phyloP scores from a whole-genome alignment of 192 early-diverging fungal species.

The Coemansia sp. region DNA sequence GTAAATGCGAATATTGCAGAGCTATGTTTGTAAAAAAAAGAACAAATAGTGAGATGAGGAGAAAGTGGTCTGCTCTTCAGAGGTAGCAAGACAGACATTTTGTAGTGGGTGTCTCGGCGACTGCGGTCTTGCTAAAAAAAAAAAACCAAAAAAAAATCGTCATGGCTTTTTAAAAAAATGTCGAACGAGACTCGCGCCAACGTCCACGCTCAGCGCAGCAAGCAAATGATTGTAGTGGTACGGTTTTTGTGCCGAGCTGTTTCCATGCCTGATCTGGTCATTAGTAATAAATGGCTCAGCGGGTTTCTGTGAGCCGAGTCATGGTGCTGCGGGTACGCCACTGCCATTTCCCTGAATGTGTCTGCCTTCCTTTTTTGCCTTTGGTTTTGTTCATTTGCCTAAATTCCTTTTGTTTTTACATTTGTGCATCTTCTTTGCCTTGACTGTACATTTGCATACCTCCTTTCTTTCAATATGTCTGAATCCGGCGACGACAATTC shows the following conservation, averaged over 20 bases:
- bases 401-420: background rate
- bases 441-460: background rate
- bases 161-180: too few relatives aligned
- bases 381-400: too few relatives aligned
- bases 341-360: background rate
- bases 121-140: background rate
- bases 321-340: background rate
- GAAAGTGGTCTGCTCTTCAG: background rate
- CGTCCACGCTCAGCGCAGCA: background rate
- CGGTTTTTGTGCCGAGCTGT: too few relatives aligned
- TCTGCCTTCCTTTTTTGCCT: background rate
- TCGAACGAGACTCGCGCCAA: too few relatives aligned
- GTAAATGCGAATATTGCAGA: background rate
- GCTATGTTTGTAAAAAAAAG: background rate
- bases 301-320: background rate
- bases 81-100: background rate
- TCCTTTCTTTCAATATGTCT: background rate
- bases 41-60: background rate
- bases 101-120: background rate
- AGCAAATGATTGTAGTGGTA: background rate
- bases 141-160: too few relatives aligned
- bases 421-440: slow-evolving; percentile 3
- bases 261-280: too few relatives aligned
- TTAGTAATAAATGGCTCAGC: too few relatives aligned
- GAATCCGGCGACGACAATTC: slow-evolving; percentile 3